phyloP scores from a whole-genome alignment of 768 basidiomycete genomes.

The Pholiota conissans region DNA sequence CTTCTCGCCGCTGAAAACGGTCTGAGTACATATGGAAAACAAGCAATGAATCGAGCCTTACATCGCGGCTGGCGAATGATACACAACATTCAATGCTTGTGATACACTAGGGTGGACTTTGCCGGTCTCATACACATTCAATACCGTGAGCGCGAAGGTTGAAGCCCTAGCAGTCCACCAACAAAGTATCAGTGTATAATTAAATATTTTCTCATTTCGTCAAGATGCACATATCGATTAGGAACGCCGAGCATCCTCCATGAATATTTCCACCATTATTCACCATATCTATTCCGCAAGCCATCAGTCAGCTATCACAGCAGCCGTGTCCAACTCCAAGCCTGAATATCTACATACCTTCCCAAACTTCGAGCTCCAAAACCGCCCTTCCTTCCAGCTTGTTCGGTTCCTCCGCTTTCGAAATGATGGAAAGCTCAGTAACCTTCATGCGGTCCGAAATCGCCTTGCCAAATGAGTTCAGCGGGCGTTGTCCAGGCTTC shows the following conservation, averaged over 20 bases:
- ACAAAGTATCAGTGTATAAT: background rate
- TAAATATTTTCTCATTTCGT: background rate
- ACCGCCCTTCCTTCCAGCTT: conserved; percentile 44
- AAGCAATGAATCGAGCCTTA: conserved; percentile 23
- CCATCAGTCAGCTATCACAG: no score
- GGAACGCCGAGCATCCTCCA: conserved; percentile 52
- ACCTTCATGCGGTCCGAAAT: conserved; percentile 27
- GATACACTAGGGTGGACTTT: conserved; percentile 37
- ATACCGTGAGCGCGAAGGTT: conserved; percentile 42
- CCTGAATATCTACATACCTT: conserved; percentile 31
- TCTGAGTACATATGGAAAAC: background rate
- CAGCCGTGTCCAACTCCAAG: background rate
- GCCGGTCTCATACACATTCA: conserved; percentile 26
- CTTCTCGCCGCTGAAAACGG: conserved; percentile 40
- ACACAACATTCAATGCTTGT: conserved; percentile 51
- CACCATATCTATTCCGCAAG: conserved; percentile 48
- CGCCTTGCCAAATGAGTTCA: conserved; percentile 21
- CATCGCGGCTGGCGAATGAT: conserved; percentile 56
- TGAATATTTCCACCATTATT: conserved; percentile 47
- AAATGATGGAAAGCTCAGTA: conserved; percentile 37
- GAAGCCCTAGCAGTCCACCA: conserved; percentile 39
- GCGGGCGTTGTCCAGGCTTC: conserved; percentile 8
- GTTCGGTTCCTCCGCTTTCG: conserved; percentile 41
- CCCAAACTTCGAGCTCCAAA: conserved; percentile 37
- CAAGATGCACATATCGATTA: conserved; percentile 48